These are phyloP conservation scores for Erucastrum elatum DNA, from an alignment of 345 rosid species.

Conservation along the genomic window DNA sequence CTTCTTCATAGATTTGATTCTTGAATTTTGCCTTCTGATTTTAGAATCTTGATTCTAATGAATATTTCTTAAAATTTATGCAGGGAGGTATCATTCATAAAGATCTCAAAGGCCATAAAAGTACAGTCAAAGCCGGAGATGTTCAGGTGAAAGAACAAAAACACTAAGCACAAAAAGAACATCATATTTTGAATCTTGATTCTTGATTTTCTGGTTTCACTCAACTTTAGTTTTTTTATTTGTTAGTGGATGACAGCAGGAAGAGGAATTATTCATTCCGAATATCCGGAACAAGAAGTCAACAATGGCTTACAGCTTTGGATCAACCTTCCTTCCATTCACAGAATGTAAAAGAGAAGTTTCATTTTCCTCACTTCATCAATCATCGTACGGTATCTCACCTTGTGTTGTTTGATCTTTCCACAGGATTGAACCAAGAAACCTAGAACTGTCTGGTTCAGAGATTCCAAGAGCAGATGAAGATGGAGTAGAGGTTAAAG, in stretches of 20 bases:
- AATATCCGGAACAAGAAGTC: slow-evolving; percentile 77
- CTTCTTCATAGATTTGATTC: neutral
- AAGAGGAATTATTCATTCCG: slow-evolving; percentile 92
- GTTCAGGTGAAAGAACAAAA: slow-evolving; percentile 58
- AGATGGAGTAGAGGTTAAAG: slow-evolving; percentile 66
- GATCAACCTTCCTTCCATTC: slow-evolving; percentile 80
- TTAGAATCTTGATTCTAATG: neutral
- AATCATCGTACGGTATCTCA: neutral
- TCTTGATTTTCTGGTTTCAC: neutral
- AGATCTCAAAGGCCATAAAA: slow-evolving; percentile 71
- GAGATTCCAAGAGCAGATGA: slow-evolving; percentile 60
- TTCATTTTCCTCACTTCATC: neutral
- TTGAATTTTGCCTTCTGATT: neutral
- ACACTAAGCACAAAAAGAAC: neutral
- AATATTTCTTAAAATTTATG: neutral
- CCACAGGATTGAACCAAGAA: slow-evolving; percentile 79
- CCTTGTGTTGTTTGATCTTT: neutral
- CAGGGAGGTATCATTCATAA: slow-evolving; percentile 88
- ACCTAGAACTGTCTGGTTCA: slow-evolving; percentile 51
- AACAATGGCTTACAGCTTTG: slow-evolving; percentile 92
- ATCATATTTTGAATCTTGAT: neutral
- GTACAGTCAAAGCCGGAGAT: slow-evolving; percentile 76
- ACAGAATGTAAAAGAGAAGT: slow-evolving; percentile 63
- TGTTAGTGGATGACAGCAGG: slow-evolving; percentile 97
- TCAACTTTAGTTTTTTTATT: neutral